Evolutionary conservation across 2,329 filamentous ascomycete genomes (phyloP), one percentile per base, ranked within the genome.

Genomic region (Aspergillus costaricaensis): DNA sequence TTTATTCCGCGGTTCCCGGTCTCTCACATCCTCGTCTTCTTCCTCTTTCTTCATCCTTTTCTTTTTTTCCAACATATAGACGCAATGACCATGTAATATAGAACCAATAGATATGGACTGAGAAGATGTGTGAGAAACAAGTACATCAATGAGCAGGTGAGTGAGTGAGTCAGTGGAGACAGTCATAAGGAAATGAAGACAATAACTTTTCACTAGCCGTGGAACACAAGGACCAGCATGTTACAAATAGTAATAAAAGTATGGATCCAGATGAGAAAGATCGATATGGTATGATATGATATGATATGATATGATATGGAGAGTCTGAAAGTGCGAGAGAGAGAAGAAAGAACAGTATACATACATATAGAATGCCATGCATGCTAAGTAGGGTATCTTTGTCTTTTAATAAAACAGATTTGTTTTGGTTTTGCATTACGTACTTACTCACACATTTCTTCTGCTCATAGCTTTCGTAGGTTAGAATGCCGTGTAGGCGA

Each of bases 321-420:
- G 21, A 23, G 39, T 14, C 5, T 43, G 48, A 60, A n/a, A 21
- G 25, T 27, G 25, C 6, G 25, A 27, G 25, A 27, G 6, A 32
- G 5, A 7, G 43, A 61, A 57, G 25, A 36, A 39, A 62, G 27
- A 60, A 48, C 27, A 19, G 36, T 61, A 57, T 56, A 55, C 25
- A 50, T 50, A 50, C 47, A 67, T 63, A 50, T 55, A 65, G 59
- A 59, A 53, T 58, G 25, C 50, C 53, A 41, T 56, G 53, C 17
- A 54, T 58, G 43, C 38, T 52, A 44, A 44, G 19, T 50, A 50
- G 47, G 47, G 47, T 50, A 50, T 50, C 47, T 50, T 30, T 27
- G 25, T 44, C 41, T 44, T 36, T 36, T 12, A 30, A 32, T 30
- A 4, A 50, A 50, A 32, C 27, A 50, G n/a, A 23, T 32, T 36